Conservation (phyloP, 331 rosid genomes). For the Pyracantha coccinea region DNA sequence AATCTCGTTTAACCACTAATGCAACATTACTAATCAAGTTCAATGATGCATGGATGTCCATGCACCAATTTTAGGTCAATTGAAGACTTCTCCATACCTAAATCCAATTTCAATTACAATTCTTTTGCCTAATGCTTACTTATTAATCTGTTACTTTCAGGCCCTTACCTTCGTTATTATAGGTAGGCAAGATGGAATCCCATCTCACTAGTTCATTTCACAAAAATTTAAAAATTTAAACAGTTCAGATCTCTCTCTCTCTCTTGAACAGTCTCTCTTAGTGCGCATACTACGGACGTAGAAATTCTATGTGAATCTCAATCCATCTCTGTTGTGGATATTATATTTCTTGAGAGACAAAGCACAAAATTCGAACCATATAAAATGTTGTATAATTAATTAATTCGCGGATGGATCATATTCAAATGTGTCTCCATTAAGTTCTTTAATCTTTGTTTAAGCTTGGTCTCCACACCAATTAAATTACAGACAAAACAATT, state of each 20-base stretch:
- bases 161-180: neutral
- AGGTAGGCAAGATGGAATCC: too few species aligned
- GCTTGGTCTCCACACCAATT: too few species aligned
- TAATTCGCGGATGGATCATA: too few species aligned
- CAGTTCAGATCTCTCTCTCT: too few species aligned
- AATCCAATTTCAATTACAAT: neutral
- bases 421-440: too few species aligned
- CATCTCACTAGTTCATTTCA: too few species aligned
- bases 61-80: neutral
- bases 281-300: too few species aligned
- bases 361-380: neutral
- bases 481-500: too few species aligned
- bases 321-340: neutral
- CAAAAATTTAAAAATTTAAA: too few species aligned
- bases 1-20: too few species aligned
- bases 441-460: too few species aligned
- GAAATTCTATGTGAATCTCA: neutral
- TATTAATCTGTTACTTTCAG: neutral
- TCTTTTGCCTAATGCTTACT: neutral
- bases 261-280: too few species aligned
- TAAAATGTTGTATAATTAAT: neutral
- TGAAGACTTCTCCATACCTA: neutral
- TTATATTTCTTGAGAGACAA: neutral
- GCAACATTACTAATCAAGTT: neutral
- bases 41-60: neutral